These are phyloP conservation scores for Neonectria faginata DNA, from an alignment of 2,329 filamentous ascomycete species.

Conservation along the genomic window DNA sequence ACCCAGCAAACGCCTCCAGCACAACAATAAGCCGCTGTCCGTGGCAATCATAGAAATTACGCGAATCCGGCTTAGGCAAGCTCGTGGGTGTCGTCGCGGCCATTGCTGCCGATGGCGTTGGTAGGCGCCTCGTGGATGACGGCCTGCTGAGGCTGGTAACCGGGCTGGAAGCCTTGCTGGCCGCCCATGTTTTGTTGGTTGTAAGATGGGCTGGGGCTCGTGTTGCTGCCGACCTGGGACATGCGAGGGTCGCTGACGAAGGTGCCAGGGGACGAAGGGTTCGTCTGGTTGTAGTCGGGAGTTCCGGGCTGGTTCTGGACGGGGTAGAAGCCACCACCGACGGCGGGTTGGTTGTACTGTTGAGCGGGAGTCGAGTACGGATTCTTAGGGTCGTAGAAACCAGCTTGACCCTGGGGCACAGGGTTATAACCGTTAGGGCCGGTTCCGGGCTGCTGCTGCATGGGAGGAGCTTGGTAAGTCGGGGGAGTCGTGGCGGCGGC, in stretches of 20 bases:
- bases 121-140: conserved; percentile 53
- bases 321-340: conserved; percentile 35
- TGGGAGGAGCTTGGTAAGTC: conserved; percentile 27
- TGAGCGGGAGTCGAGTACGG: conserved; percentile 39
- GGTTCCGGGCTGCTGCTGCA: conserved; percentile 33
- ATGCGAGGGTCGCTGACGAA: conserved; percentile 36
- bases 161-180: conserved; percentile 37
- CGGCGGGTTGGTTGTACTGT: conserved; percentile 36
- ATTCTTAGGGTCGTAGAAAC: conserved; percentile 47
- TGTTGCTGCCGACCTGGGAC: conserved; percentile 15
- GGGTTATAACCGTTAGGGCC: conserved; percentile 33
- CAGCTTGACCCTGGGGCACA: conserved; percentile 27
- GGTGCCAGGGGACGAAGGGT: conserved; percentile 28
- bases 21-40: conserved; percentile 3
- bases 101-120: conserved; percentile 16
- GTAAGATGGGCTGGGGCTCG: conserved; percentile 38
- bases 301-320: conserved; percentile 18
- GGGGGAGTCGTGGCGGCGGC: conserved; percentile 23
- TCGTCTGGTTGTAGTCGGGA: conserved; percentile 28
- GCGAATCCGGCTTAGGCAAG: conserved; percentile 44
- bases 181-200: conserved; percentile 36
- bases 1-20: conserved; percentile 28
- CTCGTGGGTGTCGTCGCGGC: conserved; percentile 56
- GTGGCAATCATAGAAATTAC: not conserved
- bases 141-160: conserved; percentile 39